These are phyloP conservation scores for Fragilariopsis cylindrus DNA, from an alignment of 108 stramenopile species.

Conservation along the genomic window DNA sequence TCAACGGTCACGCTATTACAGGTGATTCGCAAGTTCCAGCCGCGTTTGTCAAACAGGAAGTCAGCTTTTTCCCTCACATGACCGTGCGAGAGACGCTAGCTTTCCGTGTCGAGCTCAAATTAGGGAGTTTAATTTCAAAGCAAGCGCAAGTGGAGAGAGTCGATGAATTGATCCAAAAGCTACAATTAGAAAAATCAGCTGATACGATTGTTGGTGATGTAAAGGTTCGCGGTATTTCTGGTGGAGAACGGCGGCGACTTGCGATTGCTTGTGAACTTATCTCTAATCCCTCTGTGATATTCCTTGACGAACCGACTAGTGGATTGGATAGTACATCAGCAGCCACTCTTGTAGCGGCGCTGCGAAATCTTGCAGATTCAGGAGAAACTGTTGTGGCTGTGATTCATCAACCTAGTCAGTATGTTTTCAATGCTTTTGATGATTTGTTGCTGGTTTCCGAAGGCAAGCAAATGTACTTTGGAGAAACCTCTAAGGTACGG, in stretches of 20 bases:
- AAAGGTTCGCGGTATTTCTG: constrained; percentile 80
- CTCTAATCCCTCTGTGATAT: constrained; percentile 66
- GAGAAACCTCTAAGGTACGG: constrained; percentile 61
- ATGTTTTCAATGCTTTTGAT: constrained; percentile 82
- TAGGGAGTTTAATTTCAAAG: constrained; percentile 62
- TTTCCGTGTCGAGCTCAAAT: constrained; percentile 80
- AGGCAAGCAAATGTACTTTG: constrained; percentile 84
- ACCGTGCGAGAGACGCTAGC: constrained; percentile 84
- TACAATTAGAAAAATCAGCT: constrained; percentile 71
- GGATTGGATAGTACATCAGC: constrained; percentile 84
- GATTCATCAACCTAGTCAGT: constrained; percentile 89
- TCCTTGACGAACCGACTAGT: constrained; percentile 80
- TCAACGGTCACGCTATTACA: constrained; percentile 59
- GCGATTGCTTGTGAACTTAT: constrained; percentile 90
- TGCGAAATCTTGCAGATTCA: constrained; percentile 72
- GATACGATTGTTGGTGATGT: constrained; percentile 83
- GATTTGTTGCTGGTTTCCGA: constrained; percentile 83
- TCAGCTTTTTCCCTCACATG: constrained; percentile 86
- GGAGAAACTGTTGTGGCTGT: constrained; percentile 85
- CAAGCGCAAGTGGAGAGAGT: constrained; percentile 61
- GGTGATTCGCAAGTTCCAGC: constrained; percentile 67
- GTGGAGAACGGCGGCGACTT: constrained; percentile 86
- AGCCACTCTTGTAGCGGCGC: constrained; percentile 61
- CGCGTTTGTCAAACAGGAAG: constrained; percentile 81
- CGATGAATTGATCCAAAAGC: constrained; percentile 57